Percentiles rank a stretch among this genome's conserved stretches.
Evolutionary conservation across 2,329 filamentous ascomycete genomes (phyloP).

Genomic region (Neonectria hederae): DNA sequence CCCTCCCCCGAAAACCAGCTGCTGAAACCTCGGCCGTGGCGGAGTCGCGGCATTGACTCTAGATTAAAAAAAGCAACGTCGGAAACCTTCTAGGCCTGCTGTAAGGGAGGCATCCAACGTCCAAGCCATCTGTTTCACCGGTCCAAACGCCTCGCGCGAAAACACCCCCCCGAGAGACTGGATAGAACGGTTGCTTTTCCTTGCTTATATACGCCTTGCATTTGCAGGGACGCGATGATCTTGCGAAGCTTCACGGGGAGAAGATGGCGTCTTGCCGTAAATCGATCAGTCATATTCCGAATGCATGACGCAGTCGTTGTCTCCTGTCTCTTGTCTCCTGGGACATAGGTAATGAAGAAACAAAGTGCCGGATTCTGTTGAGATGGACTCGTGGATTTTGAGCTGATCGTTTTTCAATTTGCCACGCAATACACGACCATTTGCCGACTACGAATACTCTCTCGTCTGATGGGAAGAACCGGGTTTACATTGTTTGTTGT

Average conservation of each 20-base stretch:
- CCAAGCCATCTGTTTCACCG: not conserved
- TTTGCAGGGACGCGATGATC: not conserved
- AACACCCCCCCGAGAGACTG: not conserved
- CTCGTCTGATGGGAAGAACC: not conserved
- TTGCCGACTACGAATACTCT: conserved; percentile 6
- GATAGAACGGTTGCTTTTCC: not conserved
- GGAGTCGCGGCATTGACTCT: not conserved
- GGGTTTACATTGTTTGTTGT: conserved; percentile 7
- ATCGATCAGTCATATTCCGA: not conserved
- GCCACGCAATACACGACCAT: conserved; percentile 11
- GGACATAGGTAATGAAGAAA: not conserved
- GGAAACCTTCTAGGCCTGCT: not conserved
- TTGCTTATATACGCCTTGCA: not conserved
- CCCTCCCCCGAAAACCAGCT: not conserved
- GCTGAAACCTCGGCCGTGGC: not conserved
- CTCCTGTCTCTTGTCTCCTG: not conserved
- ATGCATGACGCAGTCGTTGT: not conserved
- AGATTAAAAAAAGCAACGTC: conserved; percentile 8
- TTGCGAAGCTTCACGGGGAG: no score
- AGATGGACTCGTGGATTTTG: not conserved
- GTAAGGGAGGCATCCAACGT: conserved; percentile 11
- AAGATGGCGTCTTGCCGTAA: not conserved
- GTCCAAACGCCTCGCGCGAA: not conserved
- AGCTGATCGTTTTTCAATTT: conserved; percentile 1
- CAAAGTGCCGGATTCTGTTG: not conserved